Evolutionary conservation across 2,329 filamentous ascomycete species (phyloP), one percentile per base, ranked within the genome.

Genomic region (Fusarium multiceps): DNA sequence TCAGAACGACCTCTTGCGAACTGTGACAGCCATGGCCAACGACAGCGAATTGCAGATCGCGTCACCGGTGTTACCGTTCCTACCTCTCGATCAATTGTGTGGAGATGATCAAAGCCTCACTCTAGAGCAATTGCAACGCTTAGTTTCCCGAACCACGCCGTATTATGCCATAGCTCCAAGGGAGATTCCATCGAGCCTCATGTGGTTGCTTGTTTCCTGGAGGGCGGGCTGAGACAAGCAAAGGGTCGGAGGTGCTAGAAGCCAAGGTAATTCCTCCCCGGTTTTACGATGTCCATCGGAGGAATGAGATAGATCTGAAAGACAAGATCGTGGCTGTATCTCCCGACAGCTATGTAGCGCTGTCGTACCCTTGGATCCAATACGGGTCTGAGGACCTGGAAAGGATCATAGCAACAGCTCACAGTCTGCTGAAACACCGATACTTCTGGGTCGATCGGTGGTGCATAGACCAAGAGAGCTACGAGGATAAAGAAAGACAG

Each of bases 201-300:
- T 47, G 45, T 4, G 45, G 45, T 11, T 47, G 45, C 8, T 13
- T 30, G 4, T 28, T 47, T 6, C 45, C 45, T 5, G 45, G 45
- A 3, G 45, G 25, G 1, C 8, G 4, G 16, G 32, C 4, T 18
- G 16, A 5, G 16, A 18, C 32, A 18, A 2, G 3, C 9, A 3
- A 37, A 18, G 16, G 2, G 1, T 5, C 9, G 0, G 5, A 37
- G 1, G 32, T 18, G 32, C 2, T 3, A 21, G 6, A 20, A 3
- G n/a, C 27, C 3, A 48, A 48, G 4, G 6, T 30, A 14, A 16
- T 28, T 30, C 45, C 45, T 30, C 45, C 10, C 13, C 8, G 45
- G 8, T 48, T 48, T 16, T 48, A 48, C 9, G 45, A 48, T 3
- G 27, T n/a, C 3, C 12, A 20, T n/a, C n/a, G 4, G 0, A 21